These are phyloP conservation scores for Rhododendron vialii DNA, from an alignment of 148 eudicot genomes.

Conservation along the genomic window DNA sequence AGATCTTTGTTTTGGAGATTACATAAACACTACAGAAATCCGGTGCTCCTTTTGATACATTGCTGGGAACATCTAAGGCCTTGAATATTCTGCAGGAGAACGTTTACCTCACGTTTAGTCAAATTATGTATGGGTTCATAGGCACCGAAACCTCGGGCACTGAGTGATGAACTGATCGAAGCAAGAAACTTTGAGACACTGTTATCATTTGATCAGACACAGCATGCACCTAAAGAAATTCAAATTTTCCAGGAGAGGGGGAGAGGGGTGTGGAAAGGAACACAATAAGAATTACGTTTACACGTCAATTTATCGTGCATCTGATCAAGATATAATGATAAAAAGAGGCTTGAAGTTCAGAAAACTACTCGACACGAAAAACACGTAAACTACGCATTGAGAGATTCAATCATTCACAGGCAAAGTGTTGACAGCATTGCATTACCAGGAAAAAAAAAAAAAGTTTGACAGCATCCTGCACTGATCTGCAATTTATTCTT, in stretches of 20 bases:
- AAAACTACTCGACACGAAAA: neutral
- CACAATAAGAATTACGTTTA: neutral
- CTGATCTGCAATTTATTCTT: neutral
- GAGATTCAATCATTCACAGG: neutral
- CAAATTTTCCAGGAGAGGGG: neutral
- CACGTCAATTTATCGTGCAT: neutral
- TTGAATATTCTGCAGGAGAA: slow-evolving; percentile 49
- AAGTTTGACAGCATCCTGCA: neutral
- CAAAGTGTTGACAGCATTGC: neutral
- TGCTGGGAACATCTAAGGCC: slow-evolving; percentile 52
- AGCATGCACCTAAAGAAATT: neutral
- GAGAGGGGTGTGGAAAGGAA: neutral
- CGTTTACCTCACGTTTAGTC: neutral
- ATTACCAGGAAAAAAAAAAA: neutral
- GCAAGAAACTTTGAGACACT: neutral
- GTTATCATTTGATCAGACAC: neutral
- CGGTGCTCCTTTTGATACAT: slow-evolving; percentile 62
- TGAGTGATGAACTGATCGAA: neutral
- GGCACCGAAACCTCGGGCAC: neutral
- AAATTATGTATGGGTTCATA: neutral
- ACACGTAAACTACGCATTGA: neutral
- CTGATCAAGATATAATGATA: neutral
- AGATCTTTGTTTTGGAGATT: slow-evolving; percentile 71
- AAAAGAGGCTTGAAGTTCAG: neutral
- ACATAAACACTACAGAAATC: slow-evolving; percentile 88